Conservation (phyloP, 495 filamentous ascomycete species). For the Penicillium subrubescens region DNA sequence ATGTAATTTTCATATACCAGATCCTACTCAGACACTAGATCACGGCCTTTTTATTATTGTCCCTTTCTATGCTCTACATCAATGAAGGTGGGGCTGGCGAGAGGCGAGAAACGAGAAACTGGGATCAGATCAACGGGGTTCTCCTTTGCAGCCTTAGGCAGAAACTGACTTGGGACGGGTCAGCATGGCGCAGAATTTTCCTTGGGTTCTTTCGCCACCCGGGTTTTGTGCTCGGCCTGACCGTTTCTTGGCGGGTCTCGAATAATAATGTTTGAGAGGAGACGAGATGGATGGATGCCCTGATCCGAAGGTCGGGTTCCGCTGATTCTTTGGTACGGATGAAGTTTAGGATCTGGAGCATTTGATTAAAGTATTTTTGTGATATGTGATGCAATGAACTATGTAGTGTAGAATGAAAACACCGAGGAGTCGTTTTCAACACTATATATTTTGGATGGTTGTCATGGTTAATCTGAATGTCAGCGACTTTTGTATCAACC, state of each 20-base stretch:
- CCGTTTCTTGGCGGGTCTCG: background rate
- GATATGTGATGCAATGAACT: too few relatives aligned
- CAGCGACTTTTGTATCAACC: background rate
- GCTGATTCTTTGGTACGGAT: background rate
- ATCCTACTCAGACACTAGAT: background rate
- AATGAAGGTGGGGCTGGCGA: background rate
- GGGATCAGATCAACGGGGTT: background rate
- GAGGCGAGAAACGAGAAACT: too few relatives aligned
- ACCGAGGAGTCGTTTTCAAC: too few relatives aligned
- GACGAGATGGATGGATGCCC: background rate
- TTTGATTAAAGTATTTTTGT: background rate
- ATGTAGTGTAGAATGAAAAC: too few relatives aligned
- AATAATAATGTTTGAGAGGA: background rate
- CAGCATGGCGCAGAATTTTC: background rate
- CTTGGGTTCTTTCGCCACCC: background rate
- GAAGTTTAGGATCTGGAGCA: background rate
- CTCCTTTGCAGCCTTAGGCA: background rate
- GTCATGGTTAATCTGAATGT: background rate
- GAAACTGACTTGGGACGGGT: background rate
- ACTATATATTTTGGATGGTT: background rate
- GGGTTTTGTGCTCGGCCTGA: background rate
- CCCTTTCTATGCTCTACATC: background rate
- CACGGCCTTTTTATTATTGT: background rate
- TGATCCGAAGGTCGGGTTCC: background rate
- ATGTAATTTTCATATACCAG: background rate